Base-by-base conservation (phyloP, 257 asterid species). In the Datura wrightii region DNA sequence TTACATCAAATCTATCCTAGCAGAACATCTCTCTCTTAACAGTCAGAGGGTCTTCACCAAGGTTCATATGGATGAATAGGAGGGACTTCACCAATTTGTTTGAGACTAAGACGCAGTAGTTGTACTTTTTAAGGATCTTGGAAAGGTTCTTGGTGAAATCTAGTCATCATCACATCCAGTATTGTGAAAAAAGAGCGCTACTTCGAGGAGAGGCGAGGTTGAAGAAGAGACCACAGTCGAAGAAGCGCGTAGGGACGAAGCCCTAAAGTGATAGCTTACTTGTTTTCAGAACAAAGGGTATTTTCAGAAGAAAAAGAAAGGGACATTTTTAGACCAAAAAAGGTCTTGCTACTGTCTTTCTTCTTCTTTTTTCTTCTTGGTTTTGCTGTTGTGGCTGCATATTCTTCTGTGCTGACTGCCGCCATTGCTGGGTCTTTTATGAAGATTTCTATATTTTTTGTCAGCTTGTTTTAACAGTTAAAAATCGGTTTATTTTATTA, bases 1-100 rank as follows among this genome's bases (percentile, higher is more conserved):
- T 50, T 24, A 3, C 24, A 6, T 76, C 62, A 14, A 31, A 50
- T 76, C 24, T 48, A 50, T 76, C 8, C 46, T 6, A 76, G 62
- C 11, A 74, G 82, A 7, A 8, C 60, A 76, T 50, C 14, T 31
- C 0, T 31, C 58, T 50, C 4, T 0, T 52, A 31, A 76, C 58
- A 34, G 34, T 76, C 16, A 31, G 82, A 74, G 81, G 46, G 63
- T 24, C 63, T 76, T 76, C 46, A 52, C 82, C 63, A 50, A 50
- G 62, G 63, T 24, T 76, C 81, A 24, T 48, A 50, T 76, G 60
- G 60, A 76, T 50, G 62, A 50, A 48, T 67, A 67, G 42, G 50
- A 14, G 44, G 31, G 24, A 76, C 18, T 76, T 76, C 24, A 48
- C 42, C 14, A 74, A 48, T 59, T 74, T 74, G 42, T 74, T 3